Conservation (phyloP, 495 filamentous ascomycete species). For the Ascobolus immersus region DNA sequence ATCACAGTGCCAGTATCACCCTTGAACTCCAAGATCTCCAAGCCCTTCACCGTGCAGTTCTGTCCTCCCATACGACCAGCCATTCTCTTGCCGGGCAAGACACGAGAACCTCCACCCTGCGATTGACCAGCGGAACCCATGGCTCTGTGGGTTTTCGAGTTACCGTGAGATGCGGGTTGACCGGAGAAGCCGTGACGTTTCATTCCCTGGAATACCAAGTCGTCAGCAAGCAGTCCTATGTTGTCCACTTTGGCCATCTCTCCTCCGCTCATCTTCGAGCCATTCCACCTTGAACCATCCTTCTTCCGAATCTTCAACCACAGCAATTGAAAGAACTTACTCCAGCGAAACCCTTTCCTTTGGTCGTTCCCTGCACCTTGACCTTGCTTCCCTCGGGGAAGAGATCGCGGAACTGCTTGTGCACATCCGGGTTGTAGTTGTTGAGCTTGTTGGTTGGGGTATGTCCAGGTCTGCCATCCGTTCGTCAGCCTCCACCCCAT, state of each 20-base stretch:
- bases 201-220: conserved; percentile 37
- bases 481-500: too few relatives aligned
- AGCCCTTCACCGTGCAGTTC: conserved; percentile 64
- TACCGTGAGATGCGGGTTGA: conserved; percentile 82
- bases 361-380: conserved; percentile 50
- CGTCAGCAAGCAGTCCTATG: neutral
- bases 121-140: conserved; percentile 68
- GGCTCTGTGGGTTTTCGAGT: conserved; percentile 68
- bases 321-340: conserved; percentile 8
- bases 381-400: conserved; percentile 78
- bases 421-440: too few relatives aligned
- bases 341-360: conserved; percentile 81
- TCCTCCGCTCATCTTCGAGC: neutral
- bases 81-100: conserved; percentile 93
- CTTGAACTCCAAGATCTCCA: conserved; percentile 71
- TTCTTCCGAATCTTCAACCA: conserved; percentile 6
- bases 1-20: conserved; percentile 63
- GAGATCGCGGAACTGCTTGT: too few relatives aligned
- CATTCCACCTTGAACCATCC: too few relatives aligned
- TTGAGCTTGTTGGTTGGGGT: too few relatives aligned
- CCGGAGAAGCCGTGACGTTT: conserved; percentile 73
- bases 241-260: neutral
- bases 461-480: too few relatives aligned
- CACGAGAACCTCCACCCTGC: conserved; percentile 76
- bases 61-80: conserved; percentile 79